Conservation (phyloP, 2,329 filamentous ascomycete species). For the Penicillium sp. region DNA sequence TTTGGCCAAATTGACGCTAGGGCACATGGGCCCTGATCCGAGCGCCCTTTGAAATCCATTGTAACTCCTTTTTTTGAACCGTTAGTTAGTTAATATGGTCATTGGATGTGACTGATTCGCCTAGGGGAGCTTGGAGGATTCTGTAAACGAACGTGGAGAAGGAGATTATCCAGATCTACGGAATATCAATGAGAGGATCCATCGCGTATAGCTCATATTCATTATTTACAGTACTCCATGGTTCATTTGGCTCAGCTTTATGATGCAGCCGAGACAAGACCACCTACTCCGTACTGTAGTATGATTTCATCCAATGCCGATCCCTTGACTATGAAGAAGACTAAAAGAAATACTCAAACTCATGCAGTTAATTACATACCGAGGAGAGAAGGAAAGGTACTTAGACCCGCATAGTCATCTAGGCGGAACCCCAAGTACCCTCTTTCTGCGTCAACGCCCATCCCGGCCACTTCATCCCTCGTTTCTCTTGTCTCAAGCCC, state of each 20-base stretch:
- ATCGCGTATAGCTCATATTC: not conserved
- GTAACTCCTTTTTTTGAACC: not conserved
- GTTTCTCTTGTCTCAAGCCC: constrained; percentile 29
- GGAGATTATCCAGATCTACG: not conserved
- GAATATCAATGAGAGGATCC: not conserved
- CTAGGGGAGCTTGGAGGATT: not conserved
- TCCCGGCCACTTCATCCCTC: constrained; percentile 32
- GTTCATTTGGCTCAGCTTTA: not conserved
- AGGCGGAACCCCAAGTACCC: constrained; percentile 28
- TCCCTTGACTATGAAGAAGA: constrained; percentile 25
- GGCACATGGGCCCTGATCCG: constrained; percentile 25
- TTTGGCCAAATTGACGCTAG: constrained; percentile 11
- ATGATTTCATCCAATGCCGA: constrained; percentile 28
- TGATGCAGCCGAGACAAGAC: constrained; percentile 3
- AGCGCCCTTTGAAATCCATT: constrained; percentile 18
- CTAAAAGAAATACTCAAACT: not conserved
- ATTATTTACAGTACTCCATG: not conserved
- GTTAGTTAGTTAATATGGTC: no score
- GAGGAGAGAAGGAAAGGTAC: constrained; percentile 26
- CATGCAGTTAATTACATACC: constrained; percentile 10
- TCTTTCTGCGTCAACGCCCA: constrained; percentile 25
- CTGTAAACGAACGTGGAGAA: not conserved
- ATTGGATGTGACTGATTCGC: not conserved
- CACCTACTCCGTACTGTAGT: no score
- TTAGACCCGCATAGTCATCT: constrained; percentile 25